A percentile compares a stretch with the other conserved stretches of the same genome.
Evolutionary conservation across 2,329 filamentous ascomycete species (phyloP).

Genomic region (Immersiporthe knoxdaviesiana): DNA sequence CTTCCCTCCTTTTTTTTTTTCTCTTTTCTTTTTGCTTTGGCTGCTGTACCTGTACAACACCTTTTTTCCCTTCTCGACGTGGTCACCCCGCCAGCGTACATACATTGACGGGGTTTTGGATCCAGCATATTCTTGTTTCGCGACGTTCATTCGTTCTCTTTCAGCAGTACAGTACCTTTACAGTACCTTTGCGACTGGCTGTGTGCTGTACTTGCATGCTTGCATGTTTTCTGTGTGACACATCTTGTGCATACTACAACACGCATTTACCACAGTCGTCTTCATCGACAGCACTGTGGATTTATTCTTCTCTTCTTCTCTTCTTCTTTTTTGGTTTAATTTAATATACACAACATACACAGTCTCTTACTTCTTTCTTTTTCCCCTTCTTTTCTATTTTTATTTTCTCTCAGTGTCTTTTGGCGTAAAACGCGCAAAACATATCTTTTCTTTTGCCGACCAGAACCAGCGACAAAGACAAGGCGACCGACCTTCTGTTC

Average conservation of each 20-base stretch:
- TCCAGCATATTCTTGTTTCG: background rate
- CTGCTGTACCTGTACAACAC: constrained; percentile 9
- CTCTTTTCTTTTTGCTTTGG: background rate
- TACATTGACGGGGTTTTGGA: background rate
- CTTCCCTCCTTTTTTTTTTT: background rate
- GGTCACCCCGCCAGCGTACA: background rate
- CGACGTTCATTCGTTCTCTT: background rate
- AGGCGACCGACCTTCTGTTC: background rate
- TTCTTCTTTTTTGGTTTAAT: background rate
- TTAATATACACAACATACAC: background rate
- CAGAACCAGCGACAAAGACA: background rate
- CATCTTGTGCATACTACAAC: background rate
- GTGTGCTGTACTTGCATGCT: background rate
- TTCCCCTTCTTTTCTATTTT: background rate
- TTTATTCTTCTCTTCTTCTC: background rate
- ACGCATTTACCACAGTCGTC: constrained; percentile 26
- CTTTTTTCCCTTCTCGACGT: constrained; percentile 1
- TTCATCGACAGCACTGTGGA: constrained; percentile 28
- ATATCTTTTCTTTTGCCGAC: background rate
- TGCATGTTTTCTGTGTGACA: background rate
- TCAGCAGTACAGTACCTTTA: too few species aligned
- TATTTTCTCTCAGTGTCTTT: background rate
- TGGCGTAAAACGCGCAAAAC: too few species aligned
- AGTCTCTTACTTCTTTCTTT: background rate
- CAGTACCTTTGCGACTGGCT: constrained; percentile 5